Evolutionary conservation across 768 basidiomycete species (phyloP).

Genomic region (Nevesoporus exiguus): DNA sequence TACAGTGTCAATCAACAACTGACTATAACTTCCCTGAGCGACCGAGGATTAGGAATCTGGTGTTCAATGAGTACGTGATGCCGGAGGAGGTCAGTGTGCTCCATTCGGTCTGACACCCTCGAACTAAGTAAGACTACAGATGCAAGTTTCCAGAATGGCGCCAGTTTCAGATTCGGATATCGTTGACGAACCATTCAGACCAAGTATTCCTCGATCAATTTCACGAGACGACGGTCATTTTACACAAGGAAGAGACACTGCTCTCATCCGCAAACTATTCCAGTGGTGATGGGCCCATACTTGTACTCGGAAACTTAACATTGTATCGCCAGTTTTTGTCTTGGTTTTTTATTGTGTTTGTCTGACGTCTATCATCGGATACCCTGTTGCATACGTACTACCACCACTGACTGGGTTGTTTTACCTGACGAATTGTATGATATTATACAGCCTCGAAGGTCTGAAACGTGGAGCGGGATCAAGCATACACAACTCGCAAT

Average conservation of each 20-base stretch:
- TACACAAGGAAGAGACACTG: slow-evolving; percentile 38
- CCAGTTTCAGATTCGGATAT: slow-evolving; percentile 43
- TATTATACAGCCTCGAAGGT: slow-evolving; percentile 11
- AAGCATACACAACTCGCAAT: too few species aligned
- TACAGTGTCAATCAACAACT: slow-evolving; percentile 56
- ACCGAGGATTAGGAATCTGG: slow-evolving; percentile 48
- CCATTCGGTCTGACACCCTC: not conserved
- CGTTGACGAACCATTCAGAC: slow-evolving; percentile 40
- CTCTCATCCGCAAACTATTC: slow-evolving; percentile 50
- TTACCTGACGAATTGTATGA: slow-evolving; percentile 27
- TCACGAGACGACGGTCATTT: slow-evolving; percentile 32
- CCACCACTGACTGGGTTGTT: slow-evolving; percentile 29
- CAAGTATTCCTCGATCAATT: slow-evolving; percentile 30
- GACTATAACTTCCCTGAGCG: slow-evolving; percentile 66
- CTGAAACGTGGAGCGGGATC: not conserved
- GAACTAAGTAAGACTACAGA: slow-evolving; percentile 36
- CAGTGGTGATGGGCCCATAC: slow-evolving; percentile 33
- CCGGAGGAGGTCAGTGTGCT: slow-evolving; percentile 53
- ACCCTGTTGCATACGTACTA: slow-evolving; percentile 38
- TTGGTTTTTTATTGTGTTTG: slow-evolving; percentile 29
- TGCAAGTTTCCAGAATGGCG: slow-evolving; percentile 64
- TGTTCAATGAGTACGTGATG: slow-evolving; percentile 62
- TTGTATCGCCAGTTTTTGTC: slow-evolving; percentile 29
- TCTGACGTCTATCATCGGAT: slow-evolving; percentile 29
- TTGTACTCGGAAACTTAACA: slow-evolving; percentile 22